These are phyloP conservation scores for Aspergillus ibericus DNA, from an alignment of 2,329 filamentous ascomycete genomes.

Conservation along the genomic window DNA sequence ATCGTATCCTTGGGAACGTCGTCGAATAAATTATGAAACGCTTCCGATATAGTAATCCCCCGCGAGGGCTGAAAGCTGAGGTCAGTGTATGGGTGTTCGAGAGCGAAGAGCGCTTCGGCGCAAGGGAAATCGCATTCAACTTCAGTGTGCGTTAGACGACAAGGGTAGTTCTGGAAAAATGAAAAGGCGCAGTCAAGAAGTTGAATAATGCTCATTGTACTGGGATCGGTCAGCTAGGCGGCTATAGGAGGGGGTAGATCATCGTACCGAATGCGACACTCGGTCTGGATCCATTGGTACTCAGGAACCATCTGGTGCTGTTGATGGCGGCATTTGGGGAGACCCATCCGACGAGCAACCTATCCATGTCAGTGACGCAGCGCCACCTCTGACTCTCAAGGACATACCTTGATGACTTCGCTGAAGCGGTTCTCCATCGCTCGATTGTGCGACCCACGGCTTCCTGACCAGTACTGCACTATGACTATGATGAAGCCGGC, in stretches of 20 bases:
- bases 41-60: slow-evolving; percentile 37
- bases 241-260: not conserved
- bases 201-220: slow-evolving; percentile 42
- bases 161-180: slow-evolving; percentile 49
- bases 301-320: slow-evolving; percentile 41
- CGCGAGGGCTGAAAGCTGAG: slow-evolving; percentile 40
- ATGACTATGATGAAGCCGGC: slow-evolving; percentile 45
- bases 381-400: not conserved
- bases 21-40: slow-evolving; percentile 43
- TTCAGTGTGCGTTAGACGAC: slow-evolving; percentile 41
- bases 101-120: slow-evolving; percentile 41
- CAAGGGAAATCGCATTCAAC: slow-evolving; percentile 48
- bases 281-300: slow-evolving; percentile 45
- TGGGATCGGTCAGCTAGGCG: slow-evolving; percentile 19
- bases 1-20: slow-evolving; percentile 12
- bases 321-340: slow-evolving; percentile 40
- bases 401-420: slow-evolving; percentile 42
- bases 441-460: slow-evolving; percentile 38
- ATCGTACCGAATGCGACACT: slow-evolving; percentile 44
- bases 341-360: slow-evolving; percentile 42
- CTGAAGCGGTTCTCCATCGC: slow-evolving; percentile 47
- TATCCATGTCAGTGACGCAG: slow-evolving; percentile 13
- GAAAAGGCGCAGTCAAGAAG: slow-evolving; percentile 47
- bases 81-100: slow-evolving; percentile 45
- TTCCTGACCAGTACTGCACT: slow-evolving; percentile 48